phyloP scores from a whole-genome alignment of 2,329 filamentous ascomycete genomes.

The Plenodomus biglobosus region DNA sequence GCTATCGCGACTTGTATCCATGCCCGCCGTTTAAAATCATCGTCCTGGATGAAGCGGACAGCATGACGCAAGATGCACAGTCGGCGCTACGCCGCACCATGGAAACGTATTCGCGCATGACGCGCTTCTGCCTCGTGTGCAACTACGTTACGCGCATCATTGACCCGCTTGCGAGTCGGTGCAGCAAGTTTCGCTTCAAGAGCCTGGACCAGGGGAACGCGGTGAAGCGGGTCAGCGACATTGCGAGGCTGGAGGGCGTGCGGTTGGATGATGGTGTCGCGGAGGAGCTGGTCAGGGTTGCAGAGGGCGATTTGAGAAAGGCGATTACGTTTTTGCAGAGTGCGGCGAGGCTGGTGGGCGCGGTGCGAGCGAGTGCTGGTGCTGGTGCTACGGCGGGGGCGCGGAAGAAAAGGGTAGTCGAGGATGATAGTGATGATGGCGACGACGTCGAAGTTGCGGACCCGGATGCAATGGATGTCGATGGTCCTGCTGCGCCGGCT shows the following conservation, averaged over 20 bases:
- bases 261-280: conserved; percentile 74
- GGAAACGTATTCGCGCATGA: conserved; percentile 97
- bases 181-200: conserved; percentile 98
- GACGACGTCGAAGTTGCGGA: too few species aligned
- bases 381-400: conserved; percentile 19
- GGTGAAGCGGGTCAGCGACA: conserved; percentile 74
- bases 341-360: conserved; percentile 83
- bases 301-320: conserved; percentile 92
- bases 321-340: conserved; percentile 96
- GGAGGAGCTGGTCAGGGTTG: conserved; percentile 80
- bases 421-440: conserved; percentile 50
- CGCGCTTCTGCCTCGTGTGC: conserved; percentile 94
- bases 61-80: conserved; percentile 98
- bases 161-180: conserved; percentile 88
- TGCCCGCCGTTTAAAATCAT: conserved; percentile 99
- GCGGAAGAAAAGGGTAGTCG: conserved; percentile 48
- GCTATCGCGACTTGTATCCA: conserved; percentile 69
- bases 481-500: conserved; percentile 21
- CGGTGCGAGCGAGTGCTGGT: conserved; percentile 48
- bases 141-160: conserved; percentile 99
- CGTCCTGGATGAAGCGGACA: conserved; percentile 96
- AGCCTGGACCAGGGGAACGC: conserved; percentile 86
- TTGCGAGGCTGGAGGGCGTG: conserved; percentile 78
- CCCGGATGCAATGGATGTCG: conserved; percentile 53
- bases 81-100: conserved; percentile 90